Base-by-base conservation (phyloP, 768 basidiomycete genomes). In the Amanita pallidorosea region DNA sequence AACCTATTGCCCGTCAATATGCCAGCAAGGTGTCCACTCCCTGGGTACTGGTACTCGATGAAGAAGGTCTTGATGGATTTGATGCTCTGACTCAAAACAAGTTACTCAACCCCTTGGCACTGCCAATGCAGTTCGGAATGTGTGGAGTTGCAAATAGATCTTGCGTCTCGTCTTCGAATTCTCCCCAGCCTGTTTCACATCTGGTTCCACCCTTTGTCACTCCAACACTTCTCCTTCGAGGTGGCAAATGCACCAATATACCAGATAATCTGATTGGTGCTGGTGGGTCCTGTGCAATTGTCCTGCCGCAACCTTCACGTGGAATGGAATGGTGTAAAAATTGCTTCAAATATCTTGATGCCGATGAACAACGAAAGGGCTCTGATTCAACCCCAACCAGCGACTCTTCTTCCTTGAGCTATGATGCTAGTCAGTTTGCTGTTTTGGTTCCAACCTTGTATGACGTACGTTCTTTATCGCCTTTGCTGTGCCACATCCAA, bases 151-250 rank as follows among this genome's bases (percentile, higher is more conserved):
- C 43, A 25, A 61, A 65, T 49, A 56, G 55, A 33, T 61, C 67
- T n/a, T 70, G 63, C 44, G 52, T 72, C 38, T 47, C 54, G n/a
- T 60, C 67, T 23, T 62, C 65, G 7, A 57, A 59, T 0, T 52
- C 54, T 7, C 58, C 65, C 18, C 68, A 67, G 27, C 60, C 70
- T 22, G 79, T 76, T 2, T 60, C 66, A 3, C 79, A 75, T 60
- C 65, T 87, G 2, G 58, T 77, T 2, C 85, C 85, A 13, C 85
- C 85, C 2, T 79, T 86, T 54, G 65, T 81, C 5, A 55, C 76
- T 27, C 74, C 74, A 8, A 53, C 63, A 1, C 47, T 60, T 22
- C 49, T 71, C 13, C 53, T 66, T 9, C 59, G 11, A 33, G 22
- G 18, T 12, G 23, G 31, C 20, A 29, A 41, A 31, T 50, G 49